These are phyloP conservation scores for Venturia carpophila DNA, from an alignment of 2,329 filamentous ascomycete species.

Conservation along the genomic window DNA sequence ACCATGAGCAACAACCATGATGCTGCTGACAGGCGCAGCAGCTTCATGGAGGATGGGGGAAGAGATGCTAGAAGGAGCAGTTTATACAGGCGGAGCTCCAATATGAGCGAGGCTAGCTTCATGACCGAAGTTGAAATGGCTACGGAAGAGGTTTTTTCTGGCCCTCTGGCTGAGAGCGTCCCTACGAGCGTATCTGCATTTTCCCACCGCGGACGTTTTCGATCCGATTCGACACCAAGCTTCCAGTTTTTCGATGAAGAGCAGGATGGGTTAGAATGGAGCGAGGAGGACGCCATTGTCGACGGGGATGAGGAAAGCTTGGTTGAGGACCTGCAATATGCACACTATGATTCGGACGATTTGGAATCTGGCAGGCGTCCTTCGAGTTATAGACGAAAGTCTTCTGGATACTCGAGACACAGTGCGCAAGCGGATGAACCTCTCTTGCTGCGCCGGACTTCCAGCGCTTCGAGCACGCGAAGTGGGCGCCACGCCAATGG, in stretches of 20 bases:
- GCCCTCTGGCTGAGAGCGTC: constrained; percentile 91
- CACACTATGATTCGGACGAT: constrained; percentile 32
- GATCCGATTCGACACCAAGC: constrained; percentile 77
- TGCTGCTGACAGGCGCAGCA: constrained; percentile 24
- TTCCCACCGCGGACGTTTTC: constrained; percentile 62
- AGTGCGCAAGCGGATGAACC: constrained; percentile 50
- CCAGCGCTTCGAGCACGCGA: constrained; percentile 8
- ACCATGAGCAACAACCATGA: constrained; percentile 18
- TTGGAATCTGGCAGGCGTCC: constrained; percentile 32
- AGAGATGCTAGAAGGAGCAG: constrained; percentile 27
- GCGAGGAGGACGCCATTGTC: constrained; percentile 17
- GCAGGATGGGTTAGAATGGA: constrained; percentile 38
- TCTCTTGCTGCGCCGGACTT: constrained; percentile 49
- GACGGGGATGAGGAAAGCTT: constrained; percentile 24
- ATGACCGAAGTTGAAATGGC: constrained; percentile 98
- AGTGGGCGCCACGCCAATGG: constrained; percentile 36
- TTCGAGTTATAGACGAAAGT: constrained; percentile 46
- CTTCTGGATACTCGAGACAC: constrained; percentile 54
- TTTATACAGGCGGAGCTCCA: constrained; percentile 60
- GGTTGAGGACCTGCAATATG: constrained; percentile 27
- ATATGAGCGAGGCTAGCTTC: constrained; percentile 68
- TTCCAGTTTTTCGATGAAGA: constrained; percentile 80
- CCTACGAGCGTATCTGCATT: constrained; percentile 91
- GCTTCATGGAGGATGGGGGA: constrained; percentile 21
- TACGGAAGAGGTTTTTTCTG: constrained; percentile 88